Conservation (phyloP, 1,284 basidiomycete species). For the Ceratobasidium theobromae region DNA sequence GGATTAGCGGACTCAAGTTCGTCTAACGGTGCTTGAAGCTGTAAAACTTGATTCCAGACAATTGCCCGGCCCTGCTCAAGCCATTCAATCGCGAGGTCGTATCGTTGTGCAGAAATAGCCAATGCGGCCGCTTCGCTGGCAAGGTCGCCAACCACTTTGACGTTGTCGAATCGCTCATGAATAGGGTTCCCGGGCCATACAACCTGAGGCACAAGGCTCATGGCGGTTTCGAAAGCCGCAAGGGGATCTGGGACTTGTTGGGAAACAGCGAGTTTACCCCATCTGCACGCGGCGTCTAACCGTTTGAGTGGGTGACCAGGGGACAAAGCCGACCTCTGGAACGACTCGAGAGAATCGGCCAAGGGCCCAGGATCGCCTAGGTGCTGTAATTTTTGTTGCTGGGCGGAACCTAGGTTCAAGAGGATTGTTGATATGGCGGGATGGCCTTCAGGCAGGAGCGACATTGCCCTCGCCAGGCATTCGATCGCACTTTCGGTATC, state of each 20-base stretch:
- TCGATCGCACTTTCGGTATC: not conserved
- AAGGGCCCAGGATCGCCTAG: not conserved
- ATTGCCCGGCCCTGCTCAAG: not conserved
- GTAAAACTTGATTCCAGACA: not conserved
- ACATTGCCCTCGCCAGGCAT: not conserved
- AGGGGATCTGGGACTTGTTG: not conserved
- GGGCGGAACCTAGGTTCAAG: not conserved
- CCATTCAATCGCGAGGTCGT: not conserved
- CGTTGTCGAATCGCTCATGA: not conserved
- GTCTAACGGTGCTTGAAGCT: conserved; percentile 7
- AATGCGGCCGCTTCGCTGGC: not conserved
- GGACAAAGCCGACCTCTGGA: not conserved
- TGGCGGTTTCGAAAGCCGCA: not conserved
- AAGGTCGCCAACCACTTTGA: not conserved
- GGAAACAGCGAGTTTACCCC: not conserved
- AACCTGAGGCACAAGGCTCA: not conserved
- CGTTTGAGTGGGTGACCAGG: not conserved
- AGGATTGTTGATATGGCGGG: not conserved
- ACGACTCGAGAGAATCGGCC: not conserved
- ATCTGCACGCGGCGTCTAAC: conserved; percentile 5
- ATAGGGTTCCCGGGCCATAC: not conserved
- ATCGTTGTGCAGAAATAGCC: not conserved
- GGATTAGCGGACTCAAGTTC: not conserved
- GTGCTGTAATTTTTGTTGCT: not conserved
- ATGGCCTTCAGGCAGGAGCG: not conserved